phyloP scores from a whole-genome alignment of 176 grass and related monocot genomes.

The Puya raimondii region DNA sequence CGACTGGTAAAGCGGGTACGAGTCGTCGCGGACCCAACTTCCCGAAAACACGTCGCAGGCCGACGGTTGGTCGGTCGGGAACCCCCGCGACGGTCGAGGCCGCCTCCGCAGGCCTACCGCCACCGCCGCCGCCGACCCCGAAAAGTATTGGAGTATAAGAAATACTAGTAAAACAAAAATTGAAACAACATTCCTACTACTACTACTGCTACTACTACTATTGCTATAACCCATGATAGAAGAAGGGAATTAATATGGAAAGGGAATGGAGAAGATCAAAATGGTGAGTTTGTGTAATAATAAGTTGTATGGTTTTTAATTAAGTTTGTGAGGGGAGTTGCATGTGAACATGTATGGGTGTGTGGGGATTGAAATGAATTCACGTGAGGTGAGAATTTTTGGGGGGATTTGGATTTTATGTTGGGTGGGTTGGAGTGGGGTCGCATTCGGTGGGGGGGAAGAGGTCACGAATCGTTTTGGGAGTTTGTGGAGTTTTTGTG shows the following conservation, averaged over 20 bases:
- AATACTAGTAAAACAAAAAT: not conserved
- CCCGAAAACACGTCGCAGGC: conserved; percentile 72
- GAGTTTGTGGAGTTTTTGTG: not conserved
- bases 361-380: not conserved
- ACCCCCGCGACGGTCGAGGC: conserved; percentile 9
- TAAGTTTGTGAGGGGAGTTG: not conserved
- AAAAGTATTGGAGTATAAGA: not conserved
- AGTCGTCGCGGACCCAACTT: conserved; percentile 53
- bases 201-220: not conserved
- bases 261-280: not conserved
- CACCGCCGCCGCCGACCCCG: not conserved
- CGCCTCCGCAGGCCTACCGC: not conserved
- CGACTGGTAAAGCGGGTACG: conserved; percentile 49
- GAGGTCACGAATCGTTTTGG: not conserved
- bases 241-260: not conserved
- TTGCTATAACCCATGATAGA: not conserved
- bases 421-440: not conserved
- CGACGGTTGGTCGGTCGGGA: not conserved
- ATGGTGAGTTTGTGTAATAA: not conserved
- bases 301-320: not conserved
- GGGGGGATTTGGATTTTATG: not conserved
- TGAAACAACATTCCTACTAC: not conserved
- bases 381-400: conserved; percentile 1
- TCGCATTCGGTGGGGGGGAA: not conserved
- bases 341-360: not conserved